Conservation (phyloP, 352 stramenopile genomes). For the Globisporangium cylindrosporum region DNA sequence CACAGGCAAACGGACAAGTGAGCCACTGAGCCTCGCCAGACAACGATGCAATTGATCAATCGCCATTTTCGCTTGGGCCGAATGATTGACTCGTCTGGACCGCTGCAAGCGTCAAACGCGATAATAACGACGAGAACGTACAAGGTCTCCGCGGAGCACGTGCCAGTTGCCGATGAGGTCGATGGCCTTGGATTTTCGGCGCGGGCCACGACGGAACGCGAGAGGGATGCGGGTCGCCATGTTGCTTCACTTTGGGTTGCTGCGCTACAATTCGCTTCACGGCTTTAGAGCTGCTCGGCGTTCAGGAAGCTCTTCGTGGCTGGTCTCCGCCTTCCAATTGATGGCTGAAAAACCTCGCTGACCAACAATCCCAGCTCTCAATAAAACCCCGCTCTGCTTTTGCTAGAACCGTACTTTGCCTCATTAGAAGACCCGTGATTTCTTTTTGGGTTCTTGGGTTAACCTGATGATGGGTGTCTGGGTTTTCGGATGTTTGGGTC, state of each 20-base stretch:
- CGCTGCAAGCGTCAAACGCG: too few relatives aligned
- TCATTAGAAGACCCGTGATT: too few relatives aligned
- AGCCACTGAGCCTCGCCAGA: background rate
- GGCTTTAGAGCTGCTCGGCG: background rate
- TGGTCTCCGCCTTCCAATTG: constrained; percentile 4
- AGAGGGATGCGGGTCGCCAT: constrained; percentile 78
- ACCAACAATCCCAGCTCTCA: background rate
- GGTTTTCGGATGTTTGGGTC: background rate
- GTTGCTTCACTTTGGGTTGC: constrained; percentile 14
- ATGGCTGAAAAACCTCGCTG: constrained; percentile 14
- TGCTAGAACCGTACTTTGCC: too few relatives aligned
- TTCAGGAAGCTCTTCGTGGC: constrained; percentile 2
- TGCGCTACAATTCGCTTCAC: constrained; percentile 7
- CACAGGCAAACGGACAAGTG: background rate
- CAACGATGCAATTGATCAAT: background rate
- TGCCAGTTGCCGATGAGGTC: constrained; percentile 80
- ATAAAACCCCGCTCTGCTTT: background rate
- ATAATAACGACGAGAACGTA: constrained; percentile 18
- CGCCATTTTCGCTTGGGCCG: background rate
- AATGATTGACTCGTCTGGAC: too few relatives aligned
- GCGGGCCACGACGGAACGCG: constrained; percentile 72
- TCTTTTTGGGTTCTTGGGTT: too few relatives aligned
- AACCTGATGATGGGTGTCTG: background rate
- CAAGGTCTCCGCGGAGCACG: constrained; percentile 73
- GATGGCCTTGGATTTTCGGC: constrained; percentile 78